phyloP scores from a whole-genome alignment of 2,329 filamentous ascomycete species.

The Alternaria atra region DNA sequence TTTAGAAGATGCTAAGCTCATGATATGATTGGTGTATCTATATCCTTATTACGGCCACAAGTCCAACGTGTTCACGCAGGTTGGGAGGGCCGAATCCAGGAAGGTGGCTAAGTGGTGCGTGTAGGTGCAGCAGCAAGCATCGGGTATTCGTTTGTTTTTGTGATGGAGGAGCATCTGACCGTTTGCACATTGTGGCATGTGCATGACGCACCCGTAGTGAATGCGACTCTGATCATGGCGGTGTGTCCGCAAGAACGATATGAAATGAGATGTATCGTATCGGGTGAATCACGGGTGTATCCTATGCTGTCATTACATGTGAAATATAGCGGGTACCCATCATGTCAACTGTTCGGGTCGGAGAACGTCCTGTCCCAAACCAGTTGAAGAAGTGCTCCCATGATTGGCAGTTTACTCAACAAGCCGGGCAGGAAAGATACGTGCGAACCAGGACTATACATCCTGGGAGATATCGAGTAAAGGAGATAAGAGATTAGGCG shows the following conservation, averaged over 20 bases:
- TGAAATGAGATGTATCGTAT: neutral
- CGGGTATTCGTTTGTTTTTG: neutral
- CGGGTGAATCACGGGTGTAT: neutral
- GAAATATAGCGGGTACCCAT: neutral
- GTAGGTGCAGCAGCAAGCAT: neutral
- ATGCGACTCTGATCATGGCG: neutral
- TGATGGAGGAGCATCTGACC: neutral
- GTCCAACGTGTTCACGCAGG: neutral
- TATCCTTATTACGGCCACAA: neutral
- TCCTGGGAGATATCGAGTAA: neutral
- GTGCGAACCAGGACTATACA: accelerated
- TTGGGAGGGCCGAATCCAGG: neutral
- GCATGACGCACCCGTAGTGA: neutral
- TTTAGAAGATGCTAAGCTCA: neutral
- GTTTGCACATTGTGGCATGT: neutral
- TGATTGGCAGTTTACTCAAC: neutral
- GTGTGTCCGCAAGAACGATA: neutral
- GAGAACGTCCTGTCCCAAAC: neutral
- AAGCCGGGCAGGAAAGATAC: neutral
- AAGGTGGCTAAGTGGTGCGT: too few species aligned
- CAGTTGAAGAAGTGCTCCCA: neutral
- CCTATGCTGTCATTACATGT: neutral
- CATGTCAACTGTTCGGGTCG: neutral
- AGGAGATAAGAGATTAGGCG: neutral
- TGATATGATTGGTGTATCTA: neutral